Base-by-base conservation (phyloP, 495 filamentous ascomycete species). In the Hyaloscypha finlandica region DNA sequence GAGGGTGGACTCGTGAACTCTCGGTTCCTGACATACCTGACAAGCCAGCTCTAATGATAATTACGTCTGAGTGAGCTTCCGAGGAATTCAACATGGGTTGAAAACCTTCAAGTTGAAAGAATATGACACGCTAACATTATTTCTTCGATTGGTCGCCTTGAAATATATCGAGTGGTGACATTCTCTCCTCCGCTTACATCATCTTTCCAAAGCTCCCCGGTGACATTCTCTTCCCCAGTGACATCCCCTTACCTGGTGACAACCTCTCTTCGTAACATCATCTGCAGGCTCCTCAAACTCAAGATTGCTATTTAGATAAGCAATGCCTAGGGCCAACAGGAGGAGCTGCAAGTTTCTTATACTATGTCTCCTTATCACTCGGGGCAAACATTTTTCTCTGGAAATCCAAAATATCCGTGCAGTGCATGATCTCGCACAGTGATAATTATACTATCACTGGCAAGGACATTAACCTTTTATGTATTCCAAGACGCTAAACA, bases 401-500 rank as follows among this genome's bases (percentile, higher is more conserved):
- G 42, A 12, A 48, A 19, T 12, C 16, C 42, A 48, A 48, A 12
- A 48, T 48, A 48, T 48, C 42, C 42, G 42, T 48, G 16, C 42
- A 48, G 16, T 12, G 16, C 1, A 48, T 48, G 16, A 48, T 4
- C 16, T 48, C 42, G 42, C 42, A 48, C 16, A 48, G 42, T 11
- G 42, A 48, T 16, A 12, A 19, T 48, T 12, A 12, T 19, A 48
- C 16, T 12, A 48, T 6, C 42, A 48, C 42, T 48, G 42, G 42
- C 16, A 48, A 48, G 42, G 16, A 48, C 42, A 48, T 11, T 19
- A 48, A 14, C 42, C 42, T 6, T 48, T 48, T 48, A 68, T 64
- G 35, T 48, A 68, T 42, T 68, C 66, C 54, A 68, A 59, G 31
- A 67, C 65, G 31, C 65, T 67, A n/a, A 14, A 67, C 31, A 67